Conservation (phyloP, 345 rosid species). For the Melaleuca alternifolia region DNA sequence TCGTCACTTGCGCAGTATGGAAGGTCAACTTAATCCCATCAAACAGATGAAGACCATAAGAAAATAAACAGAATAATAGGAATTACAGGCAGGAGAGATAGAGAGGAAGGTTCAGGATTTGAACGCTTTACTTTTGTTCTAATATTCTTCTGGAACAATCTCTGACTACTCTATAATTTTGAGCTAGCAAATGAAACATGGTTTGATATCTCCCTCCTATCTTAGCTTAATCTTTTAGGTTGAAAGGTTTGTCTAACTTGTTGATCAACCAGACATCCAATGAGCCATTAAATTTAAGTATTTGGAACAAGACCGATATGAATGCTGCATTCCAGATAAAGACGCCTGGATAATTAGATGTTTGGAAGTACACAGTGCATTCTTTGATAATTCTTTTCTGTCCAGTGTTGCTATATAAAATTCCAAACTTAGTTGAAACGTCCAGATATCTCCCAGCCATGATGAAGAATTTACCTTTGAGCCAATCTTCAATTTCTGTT, state of each 20-base stretch:
- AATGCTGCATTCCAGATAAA: neutral
- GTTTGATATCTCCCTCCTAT: neutral
- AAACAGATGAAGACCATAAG: neutral
- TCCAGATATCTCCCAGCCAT: neutral
- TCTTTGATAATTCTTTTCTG: neutral
- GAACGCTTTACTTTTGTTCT: neutral
- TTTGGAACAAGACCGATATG: neutral
- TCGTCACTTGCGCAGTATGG: neutral
- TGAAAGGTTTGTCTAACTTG: neutral
- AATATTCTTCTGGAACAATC: neutral
- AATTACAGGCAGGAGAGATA: neutral
- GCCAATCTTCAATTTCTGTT: slow-evolving; percentile 91
- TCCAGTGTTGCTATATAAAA: neutral
- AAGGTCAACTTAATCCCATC: neutral
- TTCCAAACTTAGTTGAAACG: neutral
- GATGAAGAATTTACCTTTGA: slow-evolving; percentile 58
- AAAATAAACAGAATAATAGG: neutral
- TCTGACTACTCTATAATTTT: neutral
- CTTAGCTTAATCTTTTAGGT: neutral
- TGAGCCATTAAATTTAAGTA: neutral
- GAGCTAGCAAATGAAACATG: neutral
- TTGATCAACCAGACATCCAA: neutral
- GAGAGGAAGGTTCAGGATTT: neutral
- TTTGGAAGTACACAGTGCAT: neutral
- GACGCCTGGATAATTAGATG: neutral